These are phyloP conservation scores for Myriangium duriaei DNA, from an alignment of 2,329 filamentous ascomycete species.

Conservation along the genomic window DNA sequence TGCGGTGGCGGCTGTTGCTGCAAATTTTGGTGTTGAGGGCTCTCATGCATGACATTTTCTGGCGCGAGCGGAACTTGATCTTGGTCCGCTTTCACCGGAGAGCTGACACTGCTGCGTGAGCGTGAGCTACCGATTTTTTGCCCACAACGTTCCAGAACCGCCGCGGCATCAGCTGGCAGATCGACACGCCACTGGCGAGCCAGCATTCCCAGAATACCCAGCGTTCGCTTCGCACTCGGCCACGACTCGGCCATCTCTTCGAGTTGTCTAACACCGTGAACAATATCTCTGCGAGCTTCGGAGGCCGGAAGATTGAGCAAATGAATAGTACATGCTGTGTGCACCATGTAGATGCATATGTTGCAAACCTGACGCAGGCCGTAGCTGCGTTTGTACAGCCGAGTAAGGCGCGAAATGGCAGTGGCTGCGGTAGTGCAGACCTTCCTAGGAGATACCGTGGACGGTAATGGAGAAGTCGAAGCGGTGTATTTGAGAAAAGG, in stretches of 20 bases:
- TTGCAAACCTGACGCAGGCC: slow-evolving; percentile 90
- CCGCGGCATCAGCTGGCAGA: slow-evolving; percentile 68
- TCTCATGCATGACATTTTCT: not conserved
- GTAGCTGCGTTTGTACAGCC: slow-evolving; percentile 85
- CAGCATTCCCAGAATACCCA: slow-evolving; percentile 74
- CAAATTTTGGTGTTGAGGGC: slow-evolving; percentile 6
- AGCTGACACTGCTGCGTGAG: slow-evolving; percentile 22
- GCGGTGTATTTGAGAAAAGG: slow-evolving; percentile 88
- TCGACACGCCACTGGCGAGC: slow-evolving; percentile 83
- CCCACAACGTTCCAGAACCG: slow-evolving; percentile 66
- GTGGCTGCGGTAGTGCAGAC: slow-evolving; percentile 83
- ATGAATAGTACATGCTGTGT: slow-evolving; percentile 90
- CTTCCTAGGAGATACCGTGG: slow-evolving; percentile 79
- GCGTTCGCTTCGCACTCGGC: slow-evolving; percentile 74
- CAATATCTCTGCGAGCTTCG: slow-evolving; percentile 76
- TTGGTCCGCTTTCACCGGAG: slow-evolving; percentile 2
- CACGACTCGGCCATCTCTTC: slow-evolving; percentile 95
- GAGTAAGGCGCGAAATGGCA: slow-evolving; percentile 84
- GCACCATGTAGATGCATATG: slow-evolving; percentile 87
- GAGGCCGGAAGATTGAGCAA: slow-evolving; percentile 87
- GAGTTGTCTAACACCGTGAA: slow-evolving; percentile 78
- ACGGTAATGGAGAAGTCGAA: slow-evolving; percentile 65
- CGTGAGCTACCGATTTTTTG: slow-evolving; percentile 62
- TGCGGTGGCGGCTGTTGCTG: slow-evolving; percentile 13
- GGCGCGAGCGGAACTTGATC: not conserved